Evolutionary conservation across 192 early-diverging fungal species (phyloP).

Genomic region (Linderina pennispora): DNA sequence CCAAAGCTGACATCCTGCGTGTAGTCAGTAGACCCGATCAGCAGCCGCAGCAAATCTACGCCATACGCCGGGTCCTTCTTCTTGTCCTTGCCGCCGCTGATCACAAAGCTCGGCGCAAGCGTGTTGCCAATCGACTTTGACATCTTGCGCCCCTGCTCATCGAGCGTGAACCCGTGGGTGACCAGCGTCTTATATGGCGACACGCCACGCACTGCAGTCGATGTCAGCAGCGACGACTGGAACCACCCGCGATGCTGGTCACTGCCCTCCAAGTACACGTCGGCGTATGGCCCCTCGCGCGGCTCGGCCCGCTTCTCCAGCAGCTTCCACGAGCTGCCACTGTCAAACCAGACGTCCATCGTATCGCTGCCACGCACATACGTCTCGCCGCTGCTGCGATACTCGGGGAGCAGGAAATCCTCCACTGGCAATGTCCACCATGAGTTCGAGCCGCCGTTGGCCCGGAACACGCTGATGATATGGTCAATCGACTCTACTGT

Average conservation of each 20-base stretch:
- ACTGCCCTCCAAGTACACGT: conserved; percentile 71
- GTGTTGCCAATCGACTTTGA: conserved; percentile 79
- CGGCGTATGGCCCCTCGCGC: conserved; percentile 46
- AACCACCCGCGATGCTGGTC: conserved; percentile 87
- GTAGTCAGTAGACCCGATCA: conserved; percentile 72
- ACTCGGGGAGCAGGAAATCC: conserved; percentile 57
- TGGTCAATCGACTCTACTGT: conserved; percentile 59
- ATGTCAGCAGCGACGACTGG: conserved; percentile 73
- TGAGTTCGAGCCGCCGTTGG: conserved; percentile 53
- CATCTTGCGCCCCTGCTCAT: conserved; percentile 76
- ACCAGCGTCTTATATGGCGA: conserved; percentile 63
- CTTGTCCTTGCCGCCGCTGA: conserved; percentile 64
- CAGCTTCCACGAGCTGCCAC: conserved; percentile 70
- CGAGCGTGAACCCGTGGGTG: conserved; percentile 80
- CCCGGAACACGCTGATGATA: conserved; percentile 54
- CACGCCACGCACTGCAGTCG: conserved; percentile 58
- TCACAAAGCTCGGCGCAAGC: conserved; percentile 57
- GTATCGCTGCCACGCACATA: conserved; percentile 67
- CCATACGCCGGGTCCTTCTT: conserved; percentile 68
- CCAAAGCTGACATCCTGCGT: conserved; percentile 69
- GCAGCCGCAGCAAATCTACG: conserved; percentile 65
- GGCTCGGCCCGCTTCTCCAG: conserved; percentile 42
- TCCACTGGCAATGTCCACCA: conserved; percentile 68
- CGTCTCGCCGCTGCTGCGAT: conserved; percentile 46
- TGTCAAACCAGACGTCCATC: conserved; percentile 88